Conservation (phyloP, 306 rosid species). For the Hippophae gyantsensis region DNA sequence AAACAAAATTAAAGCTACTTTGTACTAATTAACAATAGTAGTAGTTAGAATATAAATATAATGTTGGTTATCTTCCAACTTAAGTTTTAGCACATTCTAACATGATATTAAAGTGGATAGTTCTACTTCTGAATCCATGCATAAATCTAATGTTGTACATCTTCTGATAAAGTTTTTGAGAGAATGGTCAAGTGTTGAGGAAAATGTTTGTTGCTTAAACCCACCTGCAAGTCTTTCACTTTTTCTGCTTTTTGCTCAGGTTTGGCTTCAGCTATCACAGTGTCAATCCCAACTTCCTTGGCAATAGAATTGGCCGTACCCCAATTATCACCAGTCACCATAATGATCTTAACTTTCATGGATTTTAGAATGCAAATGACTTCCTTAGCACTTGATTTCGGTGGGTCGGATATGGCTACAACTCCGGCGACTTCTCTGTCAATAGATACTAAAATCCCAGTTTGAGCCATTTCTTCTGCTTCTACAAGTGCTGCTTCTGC, state of each 20-base stretch:
- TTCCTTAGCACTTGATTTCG: constrained; percentile 58
- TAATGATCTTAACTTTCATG: constrained; percentile 59
- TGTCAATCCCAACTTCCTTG: constrained; percentile 59
- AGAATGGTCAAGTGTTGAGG: no score
- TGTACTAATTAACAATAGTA: no score
- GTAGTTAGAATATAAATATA: no score
- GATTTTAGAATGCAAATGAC: constrained; percentile 61
- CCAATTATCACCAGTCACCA: constrained; percentile 88
- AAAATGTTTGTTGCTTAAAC: no score
- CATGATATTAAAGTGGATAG: no score
- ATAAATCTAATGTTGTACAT: no score
- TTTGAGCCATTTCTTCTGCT: constrained; percentile 61
- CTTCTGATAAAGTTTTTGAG: no score
- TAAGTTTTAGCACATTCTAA: no score
- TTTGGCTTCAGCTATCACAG: constrained; percentile 63
- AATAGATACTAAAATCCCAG: constrained; percentile 57
- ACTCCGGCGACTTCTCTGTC: constrained; percentile 47
- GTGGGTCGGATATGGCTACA: constrained; percentile 65
- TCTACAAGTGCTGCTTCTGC: no score
- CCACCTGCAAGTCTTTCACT: constrained; percentile 66
- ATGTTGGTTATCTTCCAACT: no score
- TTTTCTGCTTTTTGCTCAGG: constrained; percentile 57
- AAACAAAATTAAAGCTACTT: background rate
- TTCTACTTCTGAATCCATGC: no score
- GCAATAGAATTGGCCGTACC: constrained; percentile 87